Evolutionary conservation across 139 green algal species (phyloP), one percentile per base, ranked within the genome.

Genomic region (Parachlorella kessleri): DNA sequence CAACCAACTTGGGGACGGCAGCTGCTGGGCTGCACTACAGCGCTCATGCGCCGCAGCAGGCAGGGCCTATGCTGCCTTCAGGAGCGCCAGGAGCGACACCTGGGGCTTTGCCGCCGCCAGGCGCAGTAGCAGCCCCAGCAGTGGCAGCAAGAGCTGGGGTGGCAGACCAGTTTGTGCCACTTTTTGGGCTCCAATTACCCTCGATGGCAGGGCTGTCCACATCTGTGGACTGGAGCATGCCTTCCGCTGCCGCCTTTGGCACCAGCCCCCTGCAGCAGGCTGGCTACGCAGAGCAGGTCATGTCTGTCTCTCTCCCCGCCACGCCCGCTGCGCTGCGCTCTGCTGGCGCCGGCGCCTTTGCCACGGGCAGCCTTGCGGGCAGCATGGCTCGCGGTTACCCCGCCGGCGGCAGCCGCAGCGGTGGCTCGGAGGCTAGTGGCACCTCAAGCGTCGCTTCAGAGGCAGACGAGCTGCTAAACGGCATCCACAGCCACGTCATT

Each of bases 221-320:
- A 33, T 32, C 67, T 28, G 68, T 82, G 38, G 76, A 82, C 54
- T 82, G 76, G 76, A 82, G 76, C 68, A 67, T 82, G 76, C 76
- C 67, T 0, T 30, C 54, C 41, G 70, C 54, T 8, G 41, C 24
- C 53, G 23, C 68, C n/a, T 74, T 75, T 32, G 48, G 75, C 66
- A 81, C 65, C 75, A 66, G 64, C 3, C 65, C 42, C 1, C 66
- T 28, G 21, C 75, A 68, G 21, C 75, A 37, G 14, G 18, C 36
- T 0, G 37, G 33, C n/a, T 28, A 38, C 59, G 59, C 59, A 38
- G 6, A 7, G 65, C n/a, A 4, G 65, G 8, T 36, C 21, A 23
- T 28, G 24, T 70, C 32, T 7, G 48, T 59, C 48, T 68, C 36
- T 75, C 68, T 21, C 67, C 68, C 54, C 65, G 68, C 68, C 40